These are phyloP conservation scores for Emmonsiellopsis sp. DNA, from an alignment of 2,329 filamentous ascomycete species.

Conservation along the genomic window DNA sequence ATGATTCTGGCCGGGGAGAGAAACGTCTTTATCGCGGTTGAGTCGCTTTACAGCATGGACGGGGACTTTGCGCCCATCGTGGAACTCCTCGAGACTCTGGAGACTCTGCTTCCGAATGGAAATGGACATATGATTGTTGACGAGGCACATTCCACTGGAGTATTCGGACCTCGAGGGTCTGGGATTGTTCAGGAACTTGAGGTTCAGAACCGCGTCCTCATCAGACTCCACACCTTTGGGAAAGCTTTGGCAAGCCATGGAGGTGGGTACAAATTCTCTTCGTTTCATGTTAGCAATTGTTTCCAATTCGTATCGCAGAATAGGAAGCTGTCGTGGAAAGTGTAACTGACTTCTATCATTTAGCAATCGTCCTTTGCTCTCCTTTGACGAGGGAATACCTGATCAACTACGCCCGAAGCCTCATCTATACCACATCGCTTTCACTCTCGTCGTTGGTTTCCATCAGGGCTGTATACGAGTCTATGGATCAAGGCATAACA, in stretches of 20 bases:
- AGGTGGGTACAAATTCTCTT: constrained; percentile 27
- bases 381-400: constrained; percentile 52
- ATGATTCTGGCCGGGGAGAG: constrained; percentile 26
- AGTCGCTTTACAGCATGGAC: constrained; percentile 75
- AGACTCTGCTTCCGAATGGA: constrained; percentile 43
- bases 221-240: constrained; percentile 43
- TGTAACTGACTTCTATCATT: neutral
- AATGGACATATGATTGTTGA: constrained; percentile 51
- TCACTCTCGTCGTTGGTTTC: constrained; percentile 51
- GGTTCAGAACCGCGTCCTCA: constrained; percentile 41
- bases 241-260: constrained; percentile 54
- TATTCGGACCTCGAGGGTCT: constrained; percentile 39
- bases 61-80: constrained; percentile 59
- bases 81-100: constrained; percentile 50
- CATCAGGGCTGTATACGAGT: constrained; percentile 49
- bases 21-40: constrained; percentile 59
- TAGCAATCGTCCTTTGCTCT: constrained; percentile 55
- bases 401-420: constrained; percentile 64
- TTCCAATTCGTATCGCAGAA: no score
- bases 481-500: constrained; percentile 44
- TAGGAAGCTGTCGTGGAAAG: no score
- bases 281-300: no score
- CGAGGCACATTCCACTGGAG: constrained; percentile 46
- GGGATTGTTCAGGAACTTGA: constrained; percentile 43
- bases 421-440: constrained; percentile 67